Base-by-base conservation (phyloP, 148 eudicot species). In the Amaranthus palmeri region DNA sequence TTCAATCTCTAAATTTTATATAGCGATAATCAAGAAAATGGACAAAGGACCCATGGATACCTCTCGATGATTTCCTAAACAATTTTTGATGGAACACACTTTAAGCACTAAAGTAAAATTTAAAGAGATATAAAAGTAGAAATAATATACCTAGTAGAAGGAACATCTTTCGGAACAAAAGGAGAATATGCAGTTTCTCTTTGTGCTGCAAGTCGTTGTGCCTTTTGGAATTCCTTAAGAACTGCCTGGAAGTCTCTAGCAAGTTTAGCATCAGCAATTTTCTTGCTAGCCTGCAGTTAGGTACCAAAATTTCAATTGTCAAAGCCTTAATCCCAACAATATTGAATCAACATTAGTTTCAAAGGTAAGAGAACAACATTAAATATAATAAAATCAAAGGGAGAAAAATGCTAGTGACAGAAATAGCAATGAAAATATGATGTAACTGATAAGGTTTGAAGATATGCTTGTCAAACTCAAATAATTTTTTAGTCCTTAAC, bases 151-250 rank as follows among this genome's bases (percentile, higher is more conserved):
- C 92, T 85, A 18, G 89, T 81, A 61, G 86, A 85, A 69, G 79
- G 76, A 73, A 61, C 85, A 58, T 86, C 79, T 83, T 89, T 86
- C 40, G 86, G 83, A 76, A 86, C 85, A 83, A 85, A 85, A 51
- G 97, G 96, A 71, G 87, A 70, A 71, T 92, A 89, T 53, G 96
- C 85, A 48, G 97, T 86, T 82, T 92, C 97, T 79, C 92, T 85
- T 70, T 92, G 88, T 69, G 96, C 97, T 55, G 97, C 92, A 79
- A 92, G 90, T 61, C 92, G 89, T 67, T 89, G 97, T 17, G 89
- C 96, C 86, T 88, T 92, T 59, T 89, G 97, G 72, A 85, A 92
- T 78, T 92, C 97, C 77, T 85, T 86, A 56, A 92, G 72, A 76
- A 89, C 91, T 66, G 86, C 76, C 78, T 89, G 92, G 70, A 88